Percentiles rank a stretch among this genome's conserved stretches.
Evolutionary conservation across 257 asterid species (phyloP).

Genomic region (Solanum bulbocastanum): DNA sequence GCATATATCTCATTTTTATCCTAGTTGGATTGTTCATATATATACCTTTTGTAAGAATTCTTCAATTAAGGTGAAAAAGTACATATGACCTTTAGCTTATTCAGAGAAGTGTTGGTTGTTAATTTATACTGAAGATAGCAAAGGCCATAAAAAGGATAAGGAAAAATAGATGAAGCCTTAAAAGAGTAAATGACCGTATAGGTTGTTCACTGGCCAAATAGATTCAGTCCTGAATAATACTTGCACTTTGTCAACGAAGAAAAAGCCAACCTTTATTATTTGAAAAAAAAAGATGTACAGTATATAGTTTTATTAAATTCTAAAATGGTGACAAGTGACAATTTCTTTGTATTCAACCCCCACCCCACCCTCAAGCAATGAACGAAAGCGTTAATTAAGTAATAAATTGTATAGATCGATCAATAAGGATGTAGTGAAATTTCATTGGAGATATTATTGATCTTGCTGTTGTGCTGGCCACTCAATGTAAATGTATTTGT

Average conservation of each 20-base stretch:
- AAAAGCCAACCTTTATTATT: not conserved
- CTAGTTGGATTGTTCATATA: slow-evolving; percentile 2
- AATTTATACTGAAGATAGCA: not conserved
- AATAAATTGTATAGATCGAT: not conserved
- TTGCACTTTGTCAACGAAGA: not conserved
- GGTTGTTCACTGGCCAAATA: not conserved
- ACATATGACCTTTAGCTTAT: not conserved
- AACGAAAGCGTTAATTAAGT: not conserved
- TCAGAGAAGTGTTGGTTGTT: not conserved
- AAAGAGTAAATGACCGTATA: not conserved
- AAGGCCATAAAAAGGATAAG: not conserved
- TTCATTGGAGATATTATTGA: not conserved
- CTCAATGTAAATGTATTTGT: not conserved
- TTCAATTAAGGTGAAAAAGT: not conserved
- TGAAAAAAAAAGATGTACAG: not conserved
- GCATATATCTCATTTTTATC: slow-evolving; percentile 1
- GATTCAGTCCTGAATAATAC: not conserved
- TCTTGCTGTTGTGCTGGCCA: not conserved
- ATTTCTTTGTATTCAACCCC: not conserved
- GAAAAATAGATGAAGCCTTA: not conserved
- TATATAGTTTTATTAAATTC: not conserved
- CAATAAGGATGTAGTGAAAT: not conserved
- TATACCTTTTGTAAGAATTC: not conserved
- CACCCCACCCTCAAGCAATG: not conserved
- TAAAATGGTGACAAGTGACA: not conserved